Evolutionary conservation across 2,329 filamentous ascomycete genomes (phyloP).

Genomic region (Keithomyces neogunnii): DNA sequence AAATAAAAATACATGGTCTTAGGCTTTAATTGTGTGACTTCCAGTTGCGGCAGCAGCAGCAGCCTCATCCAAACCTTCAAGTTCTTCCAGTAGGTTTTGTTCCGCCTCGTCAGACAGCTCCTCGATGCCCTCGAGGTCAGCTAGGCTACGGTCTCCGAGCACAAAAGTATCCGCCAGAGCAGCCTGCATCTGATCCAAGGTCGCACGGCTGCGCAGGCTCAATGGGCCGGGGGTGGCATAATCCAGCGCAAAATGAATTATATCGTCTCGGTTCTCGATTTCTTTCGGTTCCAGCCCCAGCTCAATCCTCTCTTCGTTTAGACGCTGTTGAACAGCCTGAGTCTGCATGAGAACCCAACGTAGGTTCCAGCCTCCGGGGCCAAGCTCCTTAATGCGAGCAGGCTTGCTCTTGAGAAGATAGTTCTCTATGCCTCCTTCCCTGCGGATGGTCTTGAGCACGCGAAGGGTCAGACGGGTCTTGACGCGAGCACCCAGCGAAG

Average conservation of each 20-base stretch:
- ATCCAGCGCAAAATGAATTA: slow-evolving; percentile 33
- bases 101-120: slow-evolving; percentile 32
- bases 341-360: slow-evolving; percentile 87
- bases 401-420: slow-evolving; percentile 80
- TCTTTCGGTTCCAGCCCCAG: slow-evolving; percentile 49
- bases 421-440: slow-evolving; percentile 80
- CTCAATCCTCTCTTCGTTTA: slow-evolving; percentile 53
- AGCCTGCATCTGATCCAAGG: slow-evolving; percentile 28
- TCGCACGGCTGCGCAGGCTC: slow-evolving; percentile 24
- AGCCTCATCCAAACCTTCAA: slow-evolving; percentile 21
- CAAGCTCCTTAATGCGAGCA: slow-evolving; percentile 73
- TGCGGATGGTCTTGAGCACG: slow-evolving; percentile 68
- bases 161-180: slow-evolving; percentile 39
- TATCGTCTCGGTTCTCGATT: slow-evolving; percentile 26
- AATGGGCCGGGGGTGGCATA: slow-evolving; percentile 32
- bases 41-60: slow-evolving; percentile 6
- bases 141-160: slow-evolving; percentile 31
- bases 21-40: slow-evolving; percentile 3
- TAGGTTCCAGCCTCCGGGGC: slow-evolving; percentile 82
- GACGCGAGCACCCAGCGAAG: slow-evolving; percentile 52
- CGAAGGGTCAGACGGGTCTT: slow-evolving; percentile 61
- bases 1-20: neutral
- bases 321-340: slow-evolving; percentile 51
- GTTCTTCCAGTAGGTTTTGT: slow-evolving; percentile 19
- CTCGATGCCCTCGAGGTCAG: slow-evolving; percentile 28